phyloP scores from a whole-genome alignment of 2,329 filamentous ascomycete species.

The Curvularia lunata region DNA sequence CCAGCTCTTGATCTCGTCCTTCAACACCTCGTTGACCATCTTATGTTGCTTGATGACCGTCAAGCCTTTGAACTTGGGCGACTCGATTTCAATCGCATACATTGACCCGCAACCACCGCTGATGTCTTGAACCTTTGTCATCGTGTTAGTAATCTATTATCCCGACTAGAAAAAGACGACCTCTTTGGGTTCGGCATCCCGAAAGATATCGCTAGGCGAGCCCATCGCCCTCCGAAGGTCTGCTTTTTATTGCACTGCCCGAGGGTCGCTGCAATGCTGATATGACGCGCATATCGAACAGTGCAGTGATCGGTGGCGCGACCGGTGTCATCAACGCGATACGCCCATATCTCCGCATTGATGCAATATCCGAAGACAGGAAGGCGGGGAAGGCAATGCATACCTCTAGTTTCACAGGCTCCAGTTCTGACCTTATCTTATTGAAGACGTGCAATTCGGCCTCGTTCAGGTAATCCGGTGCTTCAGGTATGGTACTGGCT shows the following conservation, averaged over 20 bases:
- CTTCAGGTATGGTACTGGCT: slow-evolving; percentile 35
- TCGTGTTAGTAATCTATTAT: slow-evolving; percentile 21
- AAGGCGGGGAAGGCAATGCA: slow-evolving; percentile 20
- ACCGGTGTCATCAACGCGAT: slow-evolving; percentile 20
- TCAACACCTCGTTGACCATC: slow-evolving; percentile 76
- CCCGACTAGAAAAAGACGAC: neutral
- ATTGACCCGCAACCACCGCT: slow-evolving; percentile 85
- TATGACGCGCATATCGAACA: slow-evolving; percentile 18
- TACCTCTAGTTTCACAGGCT: slow-evolving; percentile 57
- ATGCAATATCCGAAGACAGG: slow-evolving; percentile 4
- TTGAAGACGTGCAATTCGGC: slow-evolving; percentile 57
- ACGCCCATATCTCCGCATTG: slow-evolving; percentile 11
- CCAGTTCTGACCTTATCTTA: slow-evolving; percentile 52
- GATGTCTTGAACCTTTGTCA: slow-evolving; percentile 72
- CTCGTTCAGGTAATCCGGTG: slow-evolving; percentile 57
- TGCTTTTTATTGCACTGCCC: neutral
- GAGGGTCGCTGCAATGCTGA: slow-evolving; percentile 11
- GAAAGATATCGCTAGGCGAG: neutral
- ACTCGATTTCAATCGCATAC: slow-evolving; percentile 82
- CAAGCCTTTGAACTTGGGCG: slow-evolving; percentile 71
- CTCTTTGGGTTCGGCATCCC: neutral
- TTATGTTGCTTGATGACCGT: slow-evolving; percentile 81
- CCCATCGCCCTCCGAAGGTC: neutral
- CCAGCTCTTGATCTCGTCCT: slow-evolving; percentile 79
- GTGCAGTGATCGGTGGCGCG: slow-evolving; percentile 19